These are phyloP conservation scores for Aspergillus asperescens DNA, from an alignment of 495 filamentous ascomycete genomes.

Conservation along the genomic window DNA sequence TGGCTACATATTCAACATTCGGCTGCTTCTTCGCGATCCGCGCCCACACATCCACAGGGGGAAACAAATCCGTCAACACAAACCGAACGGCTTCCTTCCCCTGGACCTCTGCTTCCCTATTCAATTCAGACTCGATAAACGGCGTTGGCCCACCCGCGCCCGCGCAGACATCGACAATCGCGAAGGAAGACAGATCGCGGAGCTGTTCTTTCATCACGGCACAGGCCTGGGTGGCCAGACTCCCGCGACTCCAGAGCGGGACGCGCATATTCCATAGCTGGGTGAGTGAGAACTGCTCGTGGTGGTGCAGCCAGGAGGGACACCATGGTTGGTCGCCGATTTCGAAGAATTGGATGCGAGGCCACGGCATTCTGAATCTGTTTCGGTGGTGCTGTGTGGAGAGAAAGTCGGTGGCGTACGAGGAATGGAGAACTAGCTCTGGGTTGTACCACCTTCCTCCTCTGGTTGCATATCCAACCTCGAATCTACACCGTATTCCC, in stretches of 20 bases:
- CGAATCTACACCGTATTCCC: too few species aligned
- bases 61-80: constrained; percentile 64
- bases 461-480: too few species aligned
- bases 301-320: constrained; percentile 25
- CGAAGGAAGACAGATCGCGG: constrained; percentile 38
- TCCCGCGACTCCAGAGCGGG: constrained; percentile 20
- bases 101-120: constrained; percentile 33
- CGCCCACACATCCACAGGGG: constrained; percentile 58
- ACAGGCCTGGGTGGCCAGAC: constrained; percentile 21
- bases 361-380: constrained; percentile 13
- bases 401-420: too few species aligned
- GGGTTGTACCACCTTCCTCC: too few species aligned
- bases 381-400: background rate
- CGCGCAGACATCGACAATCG: constrained; percentile 69
- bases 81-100: constrained; percentile 47
- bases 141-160: constrained; percentile 66
- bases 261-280: constrained; percentile 29
- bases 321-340: constrained; percentile 37
- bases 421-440: too few species aligned
- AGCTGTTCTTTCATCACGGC: constrained; percentile 44
- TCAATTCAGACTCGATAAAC: constrained; percentile 53
- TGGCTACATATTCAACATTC: constrained; percentile 50
- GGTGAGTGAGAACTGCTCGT: constrained; percentile 31
- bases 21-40: constrained; percentile 43
- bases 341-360: constrained; percentile 32